A percentile compares a stretch with the other conserved stretches of the same genome.
Conservation (phyloP, 192 early-diverging fungal species). For the Radiomyces spectabilis region DNA sequence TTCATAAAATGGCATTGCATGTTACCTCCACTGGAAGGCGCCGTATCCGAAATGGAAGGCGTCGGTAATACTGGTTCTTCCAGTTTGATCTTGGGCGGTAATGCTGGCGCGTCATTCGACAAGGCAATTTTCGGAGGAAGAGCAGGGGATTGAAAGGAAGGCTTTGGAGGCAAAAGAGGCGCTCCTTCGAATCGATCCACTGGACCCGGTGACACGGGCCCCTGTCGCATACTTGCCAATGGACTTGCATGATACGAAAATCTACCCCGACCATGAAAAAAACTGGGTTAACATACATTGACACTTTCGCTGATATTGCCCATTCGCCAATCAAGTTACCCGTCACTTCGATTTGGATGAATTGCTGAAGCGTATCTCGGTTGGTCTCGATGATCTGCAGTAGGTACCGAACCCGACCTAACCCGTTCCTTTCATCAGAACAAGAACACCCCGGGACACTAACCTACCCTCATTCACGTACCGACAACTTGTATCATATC, state of each 20-base stretch:
- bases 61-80: background rate
- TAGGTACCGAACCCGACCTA: too few relatives aligned
- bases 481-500: background rate
- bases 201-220: background rate
- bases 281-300: too few relatives aligned
- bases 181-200: background rate
- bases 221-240: too few relatives aligned
- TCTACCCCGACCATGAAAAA: background rate
- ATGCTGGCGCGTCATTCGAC: background rate
- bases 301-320: too few relatives aligned
- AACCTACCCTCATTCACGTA: too few relatives aligned
- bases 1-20: too few relatives aligned
- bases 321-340: constrained; percentile 15
- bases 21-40: background rate
- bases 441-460: too few relatives aligned
- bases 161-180: background rate
- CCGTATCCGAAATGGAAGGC: background rate
- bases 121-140: constrained; percentile 17
- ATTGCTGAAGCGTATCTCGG: too few relatives aligned
- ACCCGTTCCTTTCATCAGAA: too few relatives aligned
- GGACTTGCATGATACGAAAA: background rate
- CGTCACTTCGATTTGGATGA: constrained; percentile 21
- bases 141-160: background rate
- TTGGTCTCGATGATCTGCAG: too few relatives aligned
- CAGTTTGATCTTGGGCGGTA: constrained; percentile 13